These are phyloP conservation scores for Echinosophora koreensis DNA, from an alignment of 306 rosid genomes.

Conservation along the genomic window DNA sequence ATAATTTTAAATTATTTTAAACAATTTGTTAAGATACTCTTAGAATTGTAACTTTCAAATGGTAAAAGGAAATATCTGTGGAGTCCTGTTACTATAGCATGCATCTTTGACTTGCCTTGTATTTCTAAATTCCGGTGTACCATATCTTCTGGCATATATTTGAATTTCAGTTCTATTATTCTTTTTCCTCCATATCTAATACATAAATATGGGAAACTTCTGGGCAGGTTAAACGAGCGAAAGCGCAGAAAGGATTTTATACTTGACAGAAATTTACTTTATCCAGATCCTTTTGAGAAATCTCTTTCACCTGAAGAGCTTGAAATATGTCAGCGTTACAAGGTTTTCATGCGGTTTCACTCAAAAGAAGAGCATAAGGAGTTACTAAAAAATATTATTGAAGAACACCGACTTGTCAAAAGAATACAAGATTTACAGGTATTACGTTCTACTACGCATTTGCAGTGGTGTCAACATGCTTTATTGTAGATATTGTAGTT, in stretches of 20 bases:
- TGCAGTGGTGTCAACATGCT: not conserved
- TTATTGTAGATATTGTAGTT: conserved; percentile 31
- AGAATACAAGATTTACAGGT: conserved; percentile 92
- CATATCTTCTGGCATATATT: conserved; percentile 21
- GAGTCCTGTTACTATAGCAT: not conserved
- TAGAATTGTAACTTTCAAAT: conserved; percentile 1
- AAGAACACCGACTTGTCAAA: conserved; percentile 74
- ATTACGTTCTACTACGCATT: conserved; percentile 15
- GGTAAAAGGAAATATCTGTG: not conserved
- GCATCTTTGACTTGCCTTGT: conserved; percentile 27
- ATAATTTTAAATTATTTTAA: not conserved
- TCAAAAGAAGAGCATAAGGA: conserved; percentile 75
- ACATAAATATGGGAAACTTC: conserved; percentile 33
- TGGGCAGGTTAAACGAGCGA: conserved; percentile 91
- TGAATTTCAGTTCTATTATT: not conserved
- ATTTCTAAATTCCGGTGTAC: not conserved
- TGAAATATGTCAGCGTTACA: conserved; percentile 66
- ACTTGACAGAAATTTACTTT: conserved; percentile 84
- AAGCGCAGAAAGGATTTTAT: conserved; percentile 80
- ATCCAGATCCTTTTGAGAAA: conserved; percentile 73
- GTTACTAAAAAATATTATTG: conserved; percentile 67
- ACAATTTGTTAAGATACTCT: not conserved
- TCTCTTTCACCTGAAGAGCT: conserved; percentile 74
- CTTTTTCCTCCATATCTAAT: conserved; percentile 23
- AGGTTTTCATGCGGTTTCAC: conserved; percentile 87